A percentile compares a stretch with the other conserved stretches of the same genome.
Conservation (phyloP, 495 filamentous ascomycete genomes). For the Sordaria brevicollis region DNA sequence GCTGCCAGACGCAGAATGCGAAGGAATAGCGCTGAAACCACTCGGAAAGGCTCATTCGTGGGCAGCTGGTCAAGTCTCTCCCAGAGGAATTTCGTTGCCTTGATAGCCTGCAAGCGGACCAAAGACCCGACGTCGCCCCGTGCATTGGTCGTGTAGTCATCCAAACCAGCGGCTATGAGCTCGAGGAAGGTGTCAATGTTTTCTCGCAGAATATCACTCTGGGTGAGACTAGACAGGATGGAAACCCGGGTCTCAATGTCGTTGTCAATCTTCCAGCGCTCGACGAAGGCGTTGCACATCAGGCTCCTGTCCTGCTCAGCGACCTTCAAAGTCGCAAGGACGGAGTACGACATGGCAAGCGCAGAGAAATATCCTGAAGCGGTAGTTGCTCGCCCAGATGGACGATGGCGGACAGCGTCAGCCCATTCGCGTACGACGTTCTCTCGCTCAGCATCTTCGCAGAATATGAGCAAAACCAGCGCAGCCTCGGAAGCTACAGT, state of each 20-base stretch:
- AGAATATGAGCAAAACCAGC: slow-evolving; percentile 29
- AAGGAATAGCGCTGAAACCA: slow-evolving; percentile 24
- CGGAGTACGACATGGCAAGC: slow-evolving; percentile 25
- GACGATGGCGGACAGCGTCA: slow-evolving; percentile 20
- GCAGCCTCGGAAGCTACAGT: slow-evolving; percentile 31
- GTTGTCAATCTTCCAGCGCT: slow-evolving; percentile 32
- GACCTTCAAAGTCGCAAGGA: slow-evolving; percentile 10
- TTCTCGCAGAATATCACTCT: slow-evolving; percentile 28
- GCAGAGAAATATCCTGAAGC: slow-evolving; percentile 28
- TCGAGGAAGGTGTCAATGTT: slow-evolving; percentile 23
- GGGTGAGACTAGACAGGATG: slow-evolving; percentile 49
- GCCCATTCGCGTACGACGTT: slow-evolving; percentile 29
- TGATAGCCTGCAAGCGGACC: slow-evolving; percentile 67
- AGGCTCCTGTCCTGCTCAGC: slow-evolving; percentile 7
- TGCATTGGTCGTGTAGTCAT: slow-evolving; percentile 82
- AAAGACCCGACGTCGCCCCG: slow-evolving; percentile 83
- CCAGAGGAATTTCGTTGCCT: slow-evolving; percentile 43
- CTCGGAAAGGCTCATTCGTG: neutral
- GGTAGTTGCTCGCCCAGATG: slow-evolving; percentile 15
- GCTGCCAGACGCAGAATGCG: slow-evolving; percentile 58
- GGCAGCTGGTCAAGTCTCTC: slow-evolving; percentile 8
- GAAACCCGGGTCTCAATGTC: slow-evolving; percentile 49
- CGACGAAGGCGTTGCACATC: slow-evolving; percentile 20
- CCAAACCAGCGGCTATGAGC: slow-evolving; percentile 45
- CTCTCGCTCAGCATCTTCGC: slow-evolving; percentile 13